Evolutionary conservation across 2,329 filamentous ascomycete genomes (phyloP).

Genomic region (Colletotrichum sp.): DNA sequence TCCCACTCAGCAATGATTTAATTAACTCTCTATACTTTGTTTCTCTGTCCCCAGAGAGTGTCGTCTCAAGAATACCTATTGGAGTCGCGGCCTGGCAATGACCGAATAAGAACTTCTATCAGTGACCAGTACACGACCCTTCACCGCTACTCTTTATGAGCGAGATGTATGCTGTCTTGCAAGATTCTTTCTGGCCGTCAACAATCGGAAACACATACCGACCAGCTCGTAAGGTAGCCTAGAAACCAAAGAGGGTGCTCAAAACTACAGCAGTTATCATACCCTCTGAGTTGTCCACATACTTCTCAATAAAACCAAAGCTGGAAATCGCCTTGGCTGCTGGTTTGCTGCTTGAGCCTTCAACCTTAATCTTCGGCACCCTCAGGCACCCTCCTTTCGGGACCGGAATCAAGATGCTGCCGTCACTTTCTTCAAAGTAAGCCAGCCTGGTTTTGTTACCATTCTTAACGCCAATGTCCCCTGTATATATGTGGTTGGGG

Average conservation of each 20-base stretch:
- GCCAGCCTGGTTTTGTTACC: not conserved
- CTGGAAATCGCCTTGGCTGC: constrained; percentile 1
- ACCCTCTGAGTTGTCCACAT: not conserved
- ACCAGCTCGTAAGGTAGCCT: not conserved
- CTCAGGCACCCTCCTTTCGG: not conserved
- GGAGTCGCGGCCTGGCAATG: not conserved
- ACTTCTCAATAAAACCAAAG: not conserved
- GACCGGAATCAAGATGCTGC: constrained; percentile 1
- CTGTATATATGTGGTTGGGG: not conserved
- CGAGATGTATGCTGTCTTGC: not conserved
- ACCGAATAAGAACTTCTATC: not conserved
- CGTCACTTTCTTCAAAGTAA: not conserved
- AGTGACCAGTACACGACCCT: not conserved
- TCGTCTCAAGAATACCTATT: not conserved
- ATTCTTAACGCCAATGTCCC: not conserved
- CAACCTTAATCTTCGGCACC: constrained; percentile 14
- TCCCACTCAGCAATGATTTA: not conserved
- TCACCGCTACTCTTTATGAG: not conserved
- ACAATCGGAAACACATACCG: not conserved
- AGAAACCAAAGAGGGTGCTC: not conserved
- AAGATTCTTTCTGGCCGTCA: not conserved
- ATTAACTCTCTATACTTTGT: not conserved
- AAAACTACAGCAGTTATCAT: not conserved
- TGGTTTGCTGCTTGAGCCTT: constrained; percentile 2
- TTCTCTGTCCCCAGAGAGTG: not conserved